These are phyloP conservation scores for Paxillus ammoniavirescens DNA, from an alignment of 768 basidiomycete species.

Conservation along the genomic window DNA sequence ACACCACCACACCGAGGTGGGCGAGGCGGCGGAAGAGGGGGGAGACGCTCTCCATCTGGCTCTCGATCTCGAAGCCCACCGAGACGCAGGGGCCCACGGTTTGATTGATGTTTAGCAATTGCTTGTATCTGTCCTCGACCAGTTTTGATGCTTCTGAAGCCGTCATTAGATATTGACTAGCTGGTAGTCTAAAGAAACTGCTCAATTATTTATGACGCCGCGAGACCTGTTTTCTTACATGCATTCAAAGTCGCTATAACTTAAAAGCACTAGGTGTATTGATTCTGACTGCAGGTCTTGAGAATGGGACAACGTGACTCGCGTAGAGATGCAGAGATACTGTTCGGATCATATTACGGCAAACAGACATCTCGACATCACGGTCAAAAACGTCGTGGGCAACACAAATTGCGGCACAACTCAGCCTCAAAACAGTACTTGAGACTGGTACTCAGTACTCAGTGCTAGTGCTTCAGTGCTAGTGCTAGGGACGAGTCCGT, in stretches of 20 bases:
- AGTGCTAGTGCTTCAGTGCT: too few species aligned
- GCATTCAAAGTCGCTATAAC: background rate
- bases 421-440: too few species aligned
- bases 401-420: too few species aligned
- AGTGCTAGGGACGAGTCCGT: too few species aligned
- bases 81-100: conserved; percentile 33
- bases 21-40: conserved; percentile 42
- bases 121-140: conserved; percentile 4
- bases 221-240: background rate
- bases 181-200: background rate
- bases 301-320: too few species aligned
- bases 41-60: conserved; percentile 37
- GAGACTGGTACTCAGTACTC: too few species aligned
- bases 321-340: background rate
- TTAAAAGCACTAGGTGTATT: too few species aligned
- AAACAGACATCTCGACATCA: background rate
- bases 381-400: too few species aligned
- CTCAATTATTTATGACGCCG: too few species aligned
- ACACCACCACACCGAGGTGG: conserved; percentile 49
- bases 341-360: background rate
- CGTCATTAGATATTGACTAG: background rate
- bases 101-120: conserved; percentile 24
- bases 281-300: too few species aligned
- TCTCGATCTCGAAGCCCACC: conserved; percentile 44
- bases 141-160: background rate